These are phyloP conservation scores for Keithomyces neogunnii DNA, from an alignment of 2,329 filamentous ascomycete genomes.

Conservation along the genomic window DNA sequence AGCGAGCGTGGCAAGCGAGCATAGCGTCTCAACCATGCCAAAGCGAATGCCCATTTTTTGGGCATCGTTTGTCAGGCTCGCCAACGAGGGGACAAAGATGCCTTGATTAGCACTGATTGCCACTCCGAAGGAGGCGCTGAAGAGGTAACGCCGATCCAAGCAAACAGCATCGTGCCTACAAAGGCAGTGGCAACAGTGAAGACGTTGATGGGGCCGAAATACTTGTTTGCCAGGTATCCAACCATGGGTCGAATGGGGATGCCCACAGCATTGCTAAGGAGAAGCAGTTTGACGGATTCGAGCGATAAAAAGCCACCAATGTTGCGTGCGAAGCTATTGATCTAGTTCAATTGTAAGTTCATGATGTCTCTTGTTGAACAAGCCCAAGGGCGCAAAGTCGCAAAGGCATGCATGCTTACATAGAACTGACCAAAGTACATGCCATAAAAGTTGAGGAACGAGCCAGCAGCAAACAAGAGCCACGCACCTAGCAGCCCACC, in stretches of 20 bases:
- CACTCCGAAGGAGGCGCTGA: conserved; percentile 34
- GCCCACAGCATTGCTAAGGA: conserved; percentile 49
- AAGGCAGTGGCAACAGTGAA: conserved; percentile 38
- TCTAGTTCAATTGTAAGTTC: conserved; percentile 17
- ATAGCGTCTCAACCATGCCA: conserved; percentile 36
- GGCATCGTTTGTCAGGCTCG: conserved; percentile 33
- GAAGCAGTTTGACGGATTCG: conserved; percentile 43
- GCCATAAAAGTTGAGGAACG: conserved; percentile 35
- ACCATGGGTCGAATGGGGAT: conserved; percentile 44
- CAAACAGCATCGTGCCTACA: conserved; percentile 39
- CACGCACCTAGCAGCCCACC: conserved; percentile 54
- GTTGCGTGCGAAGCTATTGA: conserved; percentile 34
- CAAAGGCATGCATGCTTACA: conserved; percentile 22
- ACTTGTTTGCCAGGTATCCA: conserved; percentile 43
- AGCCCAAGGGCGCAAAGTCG: too few species aligned
- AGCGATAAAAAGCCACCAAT: conserved; percentile 37
- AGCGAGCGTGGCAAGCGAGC: conserved; percentile 33
- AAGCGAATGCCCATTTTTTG: conserved; percentile 35
- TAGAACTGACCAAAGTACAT: conserved; percentile 31
- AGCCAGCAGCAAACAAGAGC: conserved; percentile 49
- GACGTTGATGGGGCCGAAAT: conserved; percentile 45
- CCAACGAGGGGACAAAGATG: conserved; percentile 30
- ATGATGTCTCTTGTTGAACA: background rate
- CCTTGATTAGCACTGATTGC: conserved; percentile 33
- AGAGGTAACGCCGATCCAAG: conserved; percentile 46